A percentile compares a stretch with the other conserved stretches of the same genome.
Conservation (phyloP, 73 alveolate species). For the Paramecium sonneborni region DNA sequence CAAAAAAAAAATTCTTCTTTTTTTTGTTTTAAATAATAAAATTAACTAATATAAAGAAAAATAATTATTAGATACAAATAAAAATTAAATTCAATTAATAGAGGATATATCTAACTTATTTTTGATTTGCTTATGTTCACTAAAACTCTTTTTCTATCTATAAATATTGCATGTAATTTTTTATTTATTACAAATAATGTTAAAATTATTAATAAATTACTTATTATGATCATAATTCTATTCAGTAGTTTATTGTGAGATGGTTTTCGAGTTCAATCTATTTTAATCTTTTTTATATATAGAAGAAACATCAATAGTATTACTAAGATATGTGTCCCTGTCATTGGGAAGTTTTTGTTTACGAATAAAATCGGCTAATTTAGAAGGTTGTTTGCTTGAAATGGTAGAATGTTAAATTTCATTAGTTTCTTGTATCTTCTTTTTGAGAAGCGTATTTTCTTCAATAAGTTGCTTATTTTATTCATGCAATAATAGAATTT, state of each 20-base stretch:
- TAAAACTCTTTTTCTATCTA: neutral
- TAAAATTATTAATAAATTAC: neutral
- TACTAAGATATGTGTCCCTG: neutral
- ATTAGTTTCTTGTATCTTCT: neutral
- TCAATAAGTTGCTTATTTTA: neutral
- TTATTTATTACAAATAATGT: neutral
- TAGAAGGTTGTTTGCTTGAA: neutral
- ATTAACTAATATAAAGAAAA: neutral
- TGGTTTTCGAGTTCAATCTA: neutral
- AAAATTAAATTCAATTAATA: neutral
- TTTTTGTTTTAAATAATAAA: neutral
- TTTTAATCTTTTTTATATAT: neutral
- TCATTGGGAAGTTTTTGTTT: neutral
- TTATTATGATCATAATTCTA: neutral
- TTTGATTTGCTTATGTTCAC: conserved; percentile 7
- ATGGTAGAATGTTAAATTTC: neutral
- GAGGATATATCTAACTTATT: neutral
- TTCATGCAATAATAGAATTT: neutral
- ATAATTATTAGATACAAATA: neutral
- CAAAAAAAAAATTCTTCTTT: neutral
- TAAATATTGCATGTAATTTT: neutral
- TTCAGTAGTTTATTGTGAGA: neutral
- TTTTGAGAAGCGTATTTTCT: neutral
- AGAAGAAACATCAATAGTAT: neutral
- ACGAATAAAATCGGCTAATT: neutral